Percentiles rank a stretch among this genome's conserved stretches.
Evolutionary conservation across 768 basidiomycete species (phyloP).

Genomic region (Rhizopogon vesiculosus): DNA sequence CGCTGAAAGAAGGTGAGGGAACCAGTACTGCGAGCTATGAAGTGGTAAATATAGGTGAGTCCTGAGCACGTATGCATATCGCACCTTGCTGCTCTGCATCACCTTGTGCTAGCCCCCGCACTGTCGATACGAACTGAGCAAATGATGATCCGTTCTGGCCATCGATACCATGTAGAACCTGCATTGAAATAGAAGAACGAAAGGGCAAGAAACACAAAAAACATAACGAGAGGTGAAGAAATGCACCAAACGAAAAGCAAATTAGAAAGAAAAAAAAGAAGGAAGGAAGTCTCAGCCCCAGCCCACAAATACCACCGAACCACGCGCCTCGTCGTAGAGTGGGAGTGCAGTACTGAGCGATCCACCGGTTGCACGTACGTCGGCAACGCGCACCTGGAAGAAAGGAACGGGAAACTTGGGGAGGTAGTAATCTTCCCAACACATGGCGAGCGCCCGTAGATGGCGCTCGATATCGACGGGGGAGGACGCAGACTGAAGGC

Average conservation of each 20-base stretch:
- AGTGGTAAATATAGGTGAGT: not conserved
- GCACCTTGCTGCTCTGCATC: constrained; percentile 24
- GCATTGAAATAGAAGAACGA: not conserved
- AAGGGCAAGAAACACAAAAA: not conserved
- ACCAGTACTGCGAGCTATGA: constrained; percentile 12
- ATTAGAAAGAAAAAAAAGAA: not conserved
- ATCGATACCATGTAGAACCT: constrained; percentile 21
- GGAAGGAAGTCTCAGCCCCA: not conserved
- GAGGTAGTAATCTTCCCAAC: constrained; percentile 28
- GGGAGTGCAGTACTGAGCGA: constrained; percentile 25
- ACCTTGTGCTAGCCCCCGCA: constrained; percentile 19
- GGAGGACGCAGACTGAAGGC: constrained; percentile 11
- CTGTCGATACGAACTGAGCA: constrained; percentile 18
- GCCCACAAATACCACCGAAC: not conserved
- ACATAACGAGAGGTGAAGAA: not conserved
- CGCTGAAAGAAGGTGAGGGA: constrained; percentile 24
- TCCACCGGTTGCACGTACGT: constrained; percentile 25
- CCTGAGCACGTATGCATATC: not conserved
- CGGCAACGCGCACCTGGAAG: constrained; percentile 27
- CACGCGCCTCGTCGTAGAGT: constrained; percentile 25
- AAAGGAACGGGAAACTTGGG: constrained; percentile 26
- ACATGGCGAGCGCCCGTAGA: constrained; percentile 22
- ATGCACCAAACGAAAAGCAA: not conserved
- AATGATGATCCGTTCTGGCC: constrained; percentile 15
- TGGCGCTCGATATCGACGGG: constrained; percentile 13